Evolutionary conservation across 2,329 filamentous ascomycete species (phyloP), one percentile per base, ranked within the genome.

Genomic region (Fusarium sp.): DNA sequence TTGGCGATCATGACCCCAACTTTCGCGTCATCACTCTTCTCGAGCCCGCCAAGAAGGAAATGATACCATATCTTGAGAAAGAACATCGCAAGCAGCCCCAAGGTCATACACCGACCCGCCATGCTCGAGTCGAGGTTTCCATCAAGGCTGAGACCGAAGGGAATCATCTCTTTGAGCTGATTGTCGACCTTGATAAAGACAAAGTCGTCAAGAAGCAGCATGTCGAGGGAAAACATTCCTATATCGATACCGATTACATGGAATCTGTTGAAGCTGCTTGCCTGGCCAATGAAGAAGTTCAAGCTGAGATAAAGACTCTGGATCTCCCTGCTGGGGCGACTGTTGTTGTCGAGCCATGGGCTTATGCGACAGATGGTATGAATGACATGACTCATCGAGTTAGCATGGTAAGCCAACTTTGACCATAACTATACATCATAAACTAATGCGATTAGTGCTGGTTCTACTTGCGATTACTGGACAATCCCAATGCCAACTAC

Each of bases 281-380:
- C 62, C 73, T 85, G 20, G 80, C 77, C 1, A 80, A 88, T 45
- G 37, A 69, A 0, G 59, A 75, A 18, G 81, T 89, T 0, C 81
- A 86, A 69, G 78, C 76, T 0, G 83, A 84, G 54, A 83, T 87
- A 23, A 53, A 75, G 4, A 74, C 73, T 2, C 76, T 88, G 6
- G 71, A 84, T 1, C 75, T 89, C 0, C 86, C 87, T 0, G 68
- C 78, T 8, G 83, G 79, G 3, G 80, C 84, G 0, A 80, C 77
- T 0, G 84, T 87, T 3, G 79, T 84, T 6, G 81, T 87, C 40
- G 87, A 89, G 70, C 82, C 87, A 0, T 89, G 87, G 87, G 82
- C 86, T 3, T 89, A 89, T 75, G 86, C 82, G 0, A 84, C 85
- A 0, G 85, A 89, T 73, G 86, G 86, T 0, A 82, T 85, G 79